Evolutionary conservation across 768 basidiomycete species (phyloP), one percentile per base, ranked within the genome.

Genomic region (Hypholoma sublateritium): DNA sequence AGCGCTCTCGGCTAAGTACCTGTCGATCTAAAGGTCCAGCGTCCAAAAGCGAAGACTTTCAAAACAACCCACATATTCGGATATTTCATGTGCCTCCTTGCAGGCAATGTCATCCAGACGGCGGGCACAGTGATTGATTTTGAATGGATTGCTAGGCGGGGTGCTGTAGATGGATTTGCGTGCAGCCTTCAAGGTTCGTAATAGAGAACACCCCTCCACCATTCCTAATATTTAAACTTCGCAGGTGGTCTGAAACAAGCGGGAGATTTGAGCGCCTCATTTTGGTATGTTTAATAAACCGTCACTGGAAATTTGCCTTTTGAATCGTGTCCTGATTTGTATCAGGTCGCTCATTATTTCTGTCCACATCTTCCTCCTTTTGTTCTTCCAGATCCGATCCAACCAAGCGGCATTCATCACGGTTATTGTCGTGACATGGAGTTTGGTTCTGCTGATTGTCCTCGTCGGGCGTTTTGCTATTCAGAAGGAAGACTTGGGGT

Each of bases 241-340:
- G 28, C 43, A 66, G 65, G 60, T 24, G 61, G 56, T n/a, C 50
- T 64, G 34, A 59, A 63, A 35, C 59, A 57, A 36, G 46, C 50
- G 4, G 79, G 79, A 8, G 77, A 80, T 47, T 64, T 80, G 32
- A 77, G 73, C 1, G 72, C 72, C 1, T 75, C 79, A 2, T 56
- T 72, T 16, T 72, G 69, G 71, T 72, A 56, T 43, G 59, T 36
- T 21, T 7, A 46, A 25, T 19, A 37, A n/a, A 6, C 21, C 25
- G 43, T 46, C 45, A 16, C 16, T 11, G 25, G 11, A 28, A 12
- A 39, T 49, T 5, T 5, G 25, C 28, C 35, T n/a, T n/a, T 36
- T 13, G n/a, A 53, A 47, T 3, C n/a, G 13, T 14, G 16, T 32
- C 9, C 17, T 44, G 19, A 16, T 3, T 42, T 8, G 5, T 34